Evolutionary conservation across 192 early-diverging fungal species (phyloP), one percentile per base, ranked within the genome.

Genomic region (Linnemannia elongata): DNA sequence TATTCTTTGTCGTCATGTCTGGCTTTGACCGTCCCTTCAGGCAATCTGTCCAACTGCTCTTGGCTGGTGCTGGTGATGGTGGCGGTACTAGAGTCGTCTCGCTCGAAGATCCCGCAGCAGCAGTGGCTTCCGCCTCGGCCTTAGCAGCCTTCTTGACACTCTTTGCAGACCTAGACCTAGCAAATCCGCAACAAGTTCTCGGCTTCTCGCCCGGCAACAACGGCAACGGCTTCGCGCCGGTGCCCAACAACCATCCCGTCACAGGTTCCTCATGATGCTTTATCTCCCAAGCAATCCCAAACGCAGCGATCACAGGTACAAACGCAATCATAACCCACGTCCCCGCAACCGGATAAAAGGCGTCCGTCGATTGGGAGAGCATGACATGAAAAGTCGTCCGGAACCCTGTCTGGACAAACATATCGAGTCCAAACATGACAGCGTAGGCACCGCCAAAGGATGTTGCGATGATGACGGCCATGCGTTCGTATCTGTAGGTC

Each of bases 351-450:
- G 88, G 85, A n/a, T 83, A 13, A 57, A 89, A 89, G n/a, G 38
- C 55, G 6, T 39, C 76, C 1, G 49, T 72, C 4, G 81, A 82
- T 42, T 89, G 85, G 6, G 81, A 78, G 39, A 81, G 78, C 41
- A 81, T 81, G 35, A 89, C 78, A 69, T 89, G 78, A 74, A 87
- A 85, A 3, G 83, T 84, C 4, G 73, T 49, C 17, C 81, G 66
- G 78, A 87, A 89, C 20, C 74, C 76, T 38, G 75, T 74, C 49
- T 83, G 82, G 9, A 83, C 82, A 81, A 89, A 89, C 82, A 83
- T 83, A 52, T 89, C 88, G 4, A 89, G 39, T 49, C 88, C 88
- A 78, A 81, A 89, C 81, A 89, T 82, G 17, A 87, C 75, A 10
- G 75, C 77, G 69, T 87, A 89, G 0, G 88, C 81, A 33, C 88